Percentiles rank a stretch among this genome's conserved stretches.
These are phyloP conservation scores for Takashimella tepidaria DNA, from an alignment of 1,284 basidiomycete species.

Conservation along the genomic window DNA sequence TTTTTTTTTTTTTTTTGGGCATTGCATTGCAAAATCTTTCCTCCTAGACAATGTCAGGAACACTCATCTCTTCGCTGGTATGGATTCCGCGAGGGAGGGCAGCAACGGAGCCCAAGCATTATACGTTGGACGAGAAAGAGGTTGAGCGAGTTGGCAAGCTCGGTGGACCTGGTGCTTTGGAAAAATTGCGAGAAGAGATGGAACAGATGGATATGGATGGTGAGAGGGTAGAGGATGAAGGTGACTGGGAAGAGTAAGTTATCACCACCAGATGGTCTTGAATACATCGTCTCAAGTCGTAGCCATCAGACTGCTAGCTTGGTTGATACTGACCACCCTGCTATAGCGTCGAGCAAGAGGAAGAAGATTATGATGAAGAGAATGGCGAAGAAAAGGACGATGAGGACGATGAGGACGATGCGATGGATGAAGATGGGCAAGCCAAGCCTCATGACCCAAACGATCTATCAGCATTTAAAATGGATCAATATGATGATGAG, in stretches of 20 bases:
- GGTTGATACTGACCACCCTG: conserved; percentile 1
- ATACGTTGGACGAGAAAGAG: conserved; percentile 86
- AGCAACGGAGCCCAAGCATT: conserved; percentile 72
- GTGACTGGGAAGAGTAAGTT: conserved; percentile 76
- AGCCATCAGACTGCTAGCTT: too few species aligned
- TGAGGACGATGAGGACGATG: conserved; percentile 35
- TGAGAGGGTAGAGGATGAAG: conserved; percentile 46
- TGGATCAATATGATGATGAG: conserved; percentile 93
- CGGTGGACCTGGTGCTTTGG: conserved; percentile 75
- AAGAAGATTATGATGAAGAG: conserved; percentile 32
- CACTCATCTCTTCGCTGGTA: conserved; percentile 54
- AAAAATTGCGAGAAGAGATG: conserved; percentile 72
- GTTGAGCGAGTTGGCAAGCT: conserved; percentile 84
- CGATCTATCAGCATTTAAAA: conserved; percentile 83
- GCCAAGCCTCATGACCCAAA: conserved; percentile 54
- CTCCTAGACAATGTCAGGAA: conserved; percentile 42
- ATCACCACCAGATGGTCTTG: too few species aligned
- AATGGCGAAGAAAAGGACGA: conserved; percentile 54
- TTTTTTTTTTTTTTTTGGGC: too few species aligned
- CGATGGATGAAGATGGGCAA: conserved; percentile 46
- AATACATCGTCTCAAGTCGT: too few species aligned
- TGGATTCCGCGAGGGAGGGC: conserved; percentile 83
- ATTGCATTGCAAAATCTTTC: too few species aligned
- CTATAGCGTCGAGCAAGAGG: conserved; percentile 24
- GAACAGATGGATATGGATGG: conserved; percentile 61